Percentiles rank a stretch among this genome's conserved stretches.
Evolutionary conservation across 23 red algal species (phyloP).

Genomic region (Gracilariopsis chorda): DNA sequence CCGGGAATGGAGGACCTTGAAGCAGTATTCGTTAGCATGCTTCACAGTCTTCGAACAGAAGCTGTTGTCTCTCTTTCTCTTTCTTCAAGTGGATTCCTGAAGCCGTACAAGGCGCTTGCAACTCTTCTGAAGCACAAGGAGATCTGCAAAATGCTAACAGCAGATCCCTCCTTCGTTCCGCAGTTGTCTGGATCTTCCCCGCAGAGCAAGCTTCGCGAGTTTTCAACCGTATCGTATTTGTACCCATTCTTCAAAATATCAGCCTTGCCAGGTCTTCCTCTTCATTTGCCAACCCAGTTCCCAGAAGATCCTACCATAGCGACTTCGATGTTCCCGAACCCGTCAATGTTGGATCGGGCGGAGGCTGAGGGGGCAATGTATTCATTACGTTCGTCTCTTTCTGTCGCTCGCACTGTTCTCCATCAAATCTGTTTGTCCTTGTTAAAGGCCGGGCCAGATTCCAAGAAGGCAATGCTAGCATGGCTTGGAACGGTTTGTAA

Average conservation of each 20-base stretch:
- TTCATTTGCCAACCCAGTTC: constrained; percentile 33
- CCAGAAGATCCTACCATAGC: constrained; percentile 74
- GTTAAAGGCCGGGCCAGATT: constrained; percentile 66
- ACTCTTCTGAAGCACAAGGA: constrained; percentile 51
- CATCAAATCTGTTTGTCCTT: constrained; percentile 67
- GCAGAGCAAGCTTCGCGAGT: neutral
- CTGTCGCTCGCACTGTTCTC: constrained; percentile 62
- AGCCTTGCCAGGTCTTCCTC: constrained; percentile 65
- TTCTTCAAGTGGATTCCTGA: constrained; percentile 47
- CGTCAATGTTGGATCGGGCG: constrained; percentile 16
- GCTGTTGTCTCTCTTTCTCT: constrained; percentile 5
- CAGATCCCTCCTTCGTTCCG: constrained; percentile 43
- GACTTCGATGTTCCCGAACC: constrained; percentile 77
- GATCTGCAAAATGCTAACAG: constrained; percentile 37
- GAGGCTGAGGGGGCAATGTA: constrained; percentile 56
- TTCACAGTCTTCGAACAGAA: neutral
- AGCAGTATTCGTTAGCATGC: constrained; percentile 31
- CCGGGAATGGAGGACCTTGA: constrained; percentile 38
- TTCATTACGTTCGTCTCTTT: constrained; percentile 71
- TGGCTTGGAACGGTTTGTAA: constrained; percentile 84
- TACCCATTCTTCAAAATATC: constrained; percentile 80
- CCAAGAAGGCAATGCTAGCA: constrained; percentile 59
- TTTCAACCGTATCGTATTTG: constrained; percentile 33
- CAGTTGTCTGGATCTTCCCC: neutral
- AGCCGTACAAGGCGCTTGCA: constrained; percentile 43